Evolutionary conservation across 2,329 filamentous ascomycete species (phyloP).

Genomic region (Sordariomycetes sp.): DNA sequence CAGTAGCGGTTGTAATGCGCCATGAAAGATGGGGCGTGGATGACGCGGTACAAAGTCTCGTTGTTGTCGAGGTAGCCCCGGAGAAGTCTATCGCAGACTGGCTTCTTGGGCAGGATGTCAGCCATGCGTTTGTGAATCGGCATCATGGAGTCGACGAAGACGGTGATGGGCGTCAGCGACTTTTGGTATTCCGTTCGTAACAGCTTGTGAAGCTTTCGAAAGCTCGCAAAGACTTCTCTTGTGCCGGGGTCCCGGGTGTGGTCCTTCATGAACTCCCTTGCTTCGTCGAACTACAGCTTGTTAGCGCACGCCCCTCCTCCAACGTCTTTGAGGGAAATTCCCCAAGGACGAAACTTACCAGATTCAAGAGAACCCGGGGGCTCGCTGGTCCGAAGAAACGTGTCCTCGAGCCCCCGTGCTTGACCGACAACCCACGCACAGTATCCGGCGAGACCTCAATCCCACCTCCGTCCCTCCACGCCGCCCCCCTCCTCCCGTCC

Average conservation of each 20-base stretch:
- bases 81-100: conserved; percentile 41
- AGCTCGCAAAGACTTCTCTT: conserved; percentile 31
- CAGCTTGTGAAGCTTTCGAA: conserved; percentile 36
- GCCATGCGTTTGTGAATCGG: conserved; percentile 48
- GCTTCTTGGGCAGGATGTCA: conserved; percentile 42
- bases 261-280: conserved; percentile 38
- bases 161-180: conserved; percentile 39
- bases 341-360: conserved; percentile 29
- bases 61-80: conserved; percentile 38
- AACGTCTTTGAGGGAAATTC: background rate
- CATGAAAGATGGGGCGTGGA: conserved; percentile 43
- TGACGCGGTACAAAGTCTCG: conserved; percentile 43
- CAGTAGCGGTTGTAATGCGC: conserved; percentile 43
- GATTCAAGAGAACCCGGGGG: conserved; percentile 41
- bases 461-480: background rate
- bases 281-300: conserved; percentile 38
- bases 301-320: background rate
- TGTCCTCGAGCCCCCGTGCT: conserved; percentile 34
- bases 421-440: conserved; percentile 40
- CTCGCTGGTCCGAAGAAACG: conserved; percentile 45
- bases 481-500: background rate
- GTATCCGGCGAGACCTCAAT: conserved; percentile 15
- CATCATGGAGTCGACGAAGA: conserved; percentile 51
- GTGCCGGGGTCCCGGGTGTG: conserved; percentile 28
- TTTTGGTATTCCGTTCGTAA: conserved; percentile 38